phyloP scores from a whole-genome alignment of 2,329 filamentous ascomycete species.

The Colletotrichum graminicola region DNA sequence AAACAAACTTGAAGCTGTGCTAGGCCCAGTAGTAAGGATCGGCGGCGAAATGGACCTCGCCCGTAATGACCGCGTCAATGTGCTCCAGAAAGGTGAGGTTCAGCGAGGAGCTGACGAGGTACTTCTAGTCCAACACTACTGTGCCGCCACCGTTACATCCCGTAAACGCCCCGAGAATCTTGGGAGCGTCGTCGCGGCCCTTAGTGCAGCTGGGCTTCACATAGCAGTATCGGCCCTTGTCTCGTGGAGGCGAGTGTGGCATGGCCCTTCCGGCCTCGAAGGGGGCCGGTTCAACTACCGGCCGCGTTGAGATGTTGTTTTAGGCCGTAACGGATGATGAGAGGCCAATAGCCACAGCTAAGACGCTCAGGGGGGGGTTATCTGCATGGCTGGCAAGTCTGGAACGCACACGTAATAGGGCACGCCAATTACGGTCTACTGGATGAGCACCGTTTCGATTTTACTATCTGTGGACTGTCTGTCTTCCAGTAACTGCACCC shows the following conservation, averaged over 20 bases:
- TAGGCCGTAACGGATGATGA: conserved; percentile 4
- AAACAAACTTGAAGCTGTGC: conserved; percentile 72
- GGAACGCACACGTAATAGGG: background rate
- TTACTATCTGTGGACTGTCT: background rate
- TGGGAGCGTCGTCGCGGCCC: conserved; percentile 49
- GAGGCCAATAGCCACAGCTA: conserved; percentile 22
- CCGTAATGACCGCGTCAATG: conserved; percentile 70
- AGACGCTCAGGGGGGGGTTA: background rate
- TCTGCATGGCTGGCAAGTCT: conserved; percentile 17
- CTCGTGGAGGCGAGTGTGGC: conserved; percentile 33
- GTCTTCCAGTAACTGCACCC: conserved; percentile 16
- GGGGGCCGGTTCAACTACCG: conserved; percentile 28
- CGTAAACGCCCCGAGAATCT: conserved; percentile 67
- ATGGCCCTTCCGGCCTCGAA: conserved; percentile 29
- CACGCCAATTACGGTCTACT: background rate
- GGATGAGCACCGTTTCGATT: background rate
- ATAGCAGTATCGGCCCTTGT: conserved; percentile 34
- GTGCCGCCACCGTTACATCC: conserved; percentile 73
- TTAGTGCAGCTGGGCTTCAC: conserved; percentile 37
- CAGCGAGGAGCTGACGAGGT: conserved; percentile 73
- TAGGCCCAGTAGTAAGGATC: conserved; percentile 78
- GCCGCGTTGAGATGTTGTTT: conserved; percentile 20
- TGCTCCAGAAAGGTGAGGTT: conserved; percentile 74
- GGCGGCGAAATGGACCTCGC: conserved; percentile 71
- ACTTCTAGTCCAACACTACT: conserved; percentile 69